Conservation (phyloP, 306 rosid genomes). For the Medicago arabica region DNA sequence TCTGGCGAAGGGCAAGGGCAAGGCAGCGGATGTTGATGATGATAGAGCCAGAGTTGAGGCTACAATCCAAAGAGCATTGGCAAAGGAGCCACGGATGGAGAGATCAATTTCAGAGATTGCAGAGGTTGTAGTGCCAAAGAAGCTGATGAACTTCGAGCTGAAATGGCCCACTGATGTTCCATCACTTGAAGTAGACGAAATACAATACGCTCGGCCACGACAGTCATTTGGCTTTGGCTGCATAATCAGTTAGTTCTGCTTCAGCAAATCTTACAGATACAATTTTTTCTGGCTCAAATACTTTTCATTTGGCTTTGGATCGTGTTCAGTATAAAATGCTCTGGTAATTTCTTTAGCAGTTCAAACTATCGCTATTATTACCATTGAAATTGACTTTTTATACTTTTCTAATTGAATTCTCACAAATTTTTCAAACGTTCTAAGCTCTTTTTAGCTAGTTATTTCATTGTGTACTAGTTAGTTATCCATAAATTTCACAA, state of each 20-base stretch:
- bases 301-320: not conserved
- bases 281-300: not conserved
- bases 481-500: not conserved
- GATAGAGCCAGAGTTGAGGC: not conserved
- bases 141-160: conserved; percentile 20
- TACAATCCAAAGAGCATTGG: not conserved
- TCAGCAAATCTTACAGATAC: not conserved
- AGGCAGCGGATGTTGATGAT: not conserved
- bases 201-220: too few relatives aligned
- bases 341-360: not conserved
- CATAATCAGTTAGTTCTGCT: not conserved
- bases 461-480: not conserved
- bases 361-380: not conserved
- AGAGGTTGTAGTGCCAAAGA: conserved; percentile 19
- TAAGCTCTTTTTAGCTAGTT: not conserved
- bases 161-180: conserved; percentile 6
- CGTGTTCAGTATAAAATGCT: not conserved
- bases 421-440: not conserved
- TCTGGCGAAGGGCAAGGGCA: not conserved
- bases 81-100: not conserved
- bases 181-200: not conserved
- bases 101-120: not conserved
- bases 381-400: not conserved
- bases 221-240: too few relatives aligned
- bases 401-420: not conserved